Base-by-base conservation (phyloP, 1,284 basidiomycete genomes). In the Hypsizygus ulmarius region DNA sequence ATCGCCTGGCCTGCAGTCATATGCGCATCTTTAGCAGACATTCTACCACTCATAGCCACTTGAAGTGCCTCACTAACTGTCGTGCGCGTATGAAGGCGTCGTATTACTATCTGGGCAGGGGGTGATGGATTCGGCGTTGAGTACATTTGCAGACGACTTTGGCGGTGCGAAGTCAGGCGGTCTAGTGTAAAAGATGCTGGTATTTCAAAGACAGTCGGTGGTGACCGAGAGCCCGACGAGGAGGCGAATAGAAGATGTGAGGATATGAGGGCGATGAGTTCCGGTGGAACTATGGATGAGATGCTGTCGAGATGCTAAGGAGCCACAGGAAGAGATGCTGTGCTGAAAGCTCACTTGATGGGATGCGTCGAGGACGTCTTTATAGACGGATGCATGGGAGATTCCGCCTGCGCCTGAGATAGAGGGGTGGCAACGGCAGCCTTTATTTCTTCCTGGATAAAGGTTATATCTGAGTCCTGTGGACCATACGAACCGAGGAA, bases 291-390 rank as follows among this genome's bases (percentile, higher is more conserved):
- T 7, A 90, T 74, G 41, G 69, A 65, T 2, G 87, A 88, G 43
- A 88, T 75, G 50, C 85, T 88, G 54, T 5, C 38, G 19, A 25
- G 32, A 21, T n/a, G 15, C 14, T 51, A 4, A 52, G 14, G 50
- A 49, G 11, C 36, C 25, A 43, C 28, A 47, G 44, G 62, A 34
- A 40, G 32, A 28, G 37, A 12, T n/a, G 21, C 6, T 14, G 30
- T 27, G 15, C 38, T 27, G 39, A 16, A 21, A 9, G 65, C 68
- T 59, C 60, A 91, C 88, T 91, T 90, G 62, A 94, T 88, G 2
- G 91, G 92, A 65, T 94, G 90, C 0, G 87, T 81, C 39, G 81
- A 73, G 1, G 89, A 92, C 0, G 91, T 94, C 62, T 91, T 92
- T 51, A 84, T 39, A 53, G 59, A 36, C 40, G 56, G 44, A 46